These are phyloP conservation scores for peach (Prunus persica) DNA, from an alignment of 306 rosid species.

Conservation along the genomic window Prunus_persica_NCBIv2 NC_034014.1:3918501-3919000, in stretches of 20 bases:
- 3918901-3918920: background rate
- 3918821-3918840: background rate
- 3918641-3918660: background rate
- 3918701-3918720: background rate
- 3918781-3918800: background rate
- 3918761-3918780: background rate
- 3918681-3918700: background rate
- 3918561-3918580: slow-evolving; percentile 83
- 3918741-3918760: background rate
- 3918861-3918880: background rate
- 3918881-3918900: background rate
- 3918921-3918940: background rate
- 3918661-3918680: background rate
- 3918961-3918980: background rate
- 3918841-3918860: background rate
- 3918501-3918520: slow-evolving; percentile 87
- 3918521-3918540: slow-evolving; percentile 86
- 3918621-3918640: slow-evolving; percentile 33
- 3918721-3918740: background rate
- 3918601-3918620: slow-evolving; percentile 50
- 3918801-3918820: background rate
- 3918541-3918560: slow-evolving; percentile 90
- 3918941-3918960: background rate
- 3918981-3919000: background rate
- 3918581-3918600: slow-evolving; percentile 73